phyloP scores from a whole-genome alignment of 768 basidiomycete species.

The Dictyophora rubrovolvata region DNA sequence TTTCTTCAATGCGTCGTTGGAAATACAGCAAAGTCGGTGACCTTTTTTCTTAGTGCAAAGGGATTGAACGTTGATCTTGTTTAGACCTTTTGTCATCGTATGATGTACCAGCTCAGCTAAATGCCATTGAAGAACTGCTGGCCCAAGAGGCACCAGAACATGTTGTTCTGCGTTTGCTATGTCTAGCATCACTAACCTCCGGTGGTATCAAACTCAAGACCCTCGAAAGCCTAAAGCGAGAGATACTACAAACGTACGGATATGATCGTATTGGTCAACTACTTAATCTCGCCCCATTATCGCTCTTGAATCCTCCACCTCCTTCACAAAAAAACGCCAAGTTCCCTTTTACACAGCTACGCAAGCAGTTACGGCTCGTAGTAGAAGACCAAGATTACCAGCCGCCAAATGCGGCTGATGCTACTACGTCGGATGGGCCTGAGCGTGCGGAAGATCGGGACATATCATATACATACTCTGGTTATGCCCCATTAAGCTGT shows the following conservation, averaged over 20 bases:
- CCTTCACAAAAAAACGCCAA: conserved; percentile 38
- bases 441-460: conserved; percentile 44
- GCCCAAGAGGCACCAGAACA: conserved; percentile 79
- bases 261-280: conserved; percentile 40
- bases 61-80: conserved; percentile 5
- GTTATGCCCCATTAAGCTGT: conserved; percentile 89
- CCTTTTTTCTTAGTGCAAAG: not conserved
- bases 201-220: conserved; percentile 83
- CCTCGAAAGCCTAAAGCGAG: conserved; percentile 82
- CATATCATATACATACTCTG: conserved; percentile 92
- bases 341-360: conserved; percentile 60
- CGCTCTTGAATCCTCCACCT: conserved; percentile 63
- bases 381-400: conserved; percentile 61
- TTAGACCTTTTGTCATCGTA: conserved; percentile 92
- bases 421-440: conserved; percentile 45
- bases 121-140: conserved; percentile 85
- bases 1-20: conserved; percentile 81
- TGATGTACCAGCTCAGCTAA: conserved; percentile 67
- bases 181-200: conserved; percentile 73
- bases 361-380: conserved; percentile 82
- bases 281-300: conserved; percentile 25
- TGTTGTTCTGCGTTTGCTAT: conserved; percentile 67
- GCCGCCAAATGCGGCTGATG: conserved; percentile 42
- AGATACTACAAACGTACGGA: conserved; percentile 80
- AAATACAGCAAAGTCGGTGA: conserved; percentile 86